Evolutionary conservation across 2,329 filamentous ascomycete species (phyloP).

Genomic region (Penicillium concentricum): DNA sequence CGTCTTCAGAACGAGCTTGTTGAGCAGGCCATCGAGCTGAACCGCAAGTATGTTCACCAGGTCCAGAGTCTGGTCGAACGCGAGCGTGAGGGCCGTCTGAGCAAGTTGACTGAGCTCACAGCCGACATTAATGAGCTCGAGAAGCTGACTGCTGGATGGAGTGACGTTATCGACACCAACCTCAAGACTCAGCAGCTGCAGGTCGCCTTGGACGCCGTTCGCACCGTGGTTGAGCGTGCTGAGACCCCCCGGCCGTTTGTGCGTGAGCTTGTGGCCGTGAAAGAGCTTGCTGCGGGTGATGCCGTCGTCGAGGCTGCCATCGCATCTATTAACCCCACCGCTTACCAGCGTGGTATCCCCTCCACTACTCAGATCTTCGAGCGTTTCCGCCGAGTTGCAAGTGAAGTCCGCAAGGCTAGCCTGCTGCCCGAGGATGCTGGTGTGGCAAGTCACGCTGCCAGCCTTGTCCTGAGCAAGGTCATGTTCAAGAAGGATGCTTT

Average conservation of each 20-base stretch:
- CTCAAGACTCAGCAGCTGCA: constrained; percentile 94
- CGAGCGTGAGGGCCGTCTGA: constrained; percentile 82
- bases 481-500: constrained; percentile 93
- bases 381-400: constrained; percentile 88
- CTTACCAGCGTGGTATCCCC: constrained; percentile 89
- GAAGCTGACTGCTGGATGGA: constrained; percentile 84
- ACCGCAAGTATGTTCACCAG: constrained; percentile 76
- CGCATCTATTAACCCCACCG: constrained; percentile 88
- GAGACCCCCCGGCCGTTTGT: constrained; percentile 80
- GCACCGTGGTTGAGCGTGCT: constrained; percentile 74
- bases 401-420: constrained; percentile 90
- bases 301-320: constrained; percentile 89
- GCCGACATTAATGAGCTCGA: constrained; percentile 79
- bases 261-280: constrained; percentile 87
- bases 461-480: constrained; percentile 84
- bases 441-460: constrained; percentile 89
- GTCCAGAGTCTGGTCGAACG: constrained; percentile 80
- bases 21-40: constrained; percentile 85
- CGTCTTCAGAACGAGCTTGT: constrained; percentile 80
- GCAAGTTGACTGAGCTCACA: constrained; percentile 79
- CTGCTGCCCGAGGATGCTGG: constrained; percentile 91
- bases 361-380: constrained; percentile 85
- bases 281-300: constrained; percentile 83
- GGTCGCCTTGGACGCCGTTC: constrained; percentile 90
- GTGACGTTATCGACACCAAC: constrained; percentile 83